Base-by-base conservation (phyloP, 352 stramenopile species). In the Phytophthora tubulina region DNA sequence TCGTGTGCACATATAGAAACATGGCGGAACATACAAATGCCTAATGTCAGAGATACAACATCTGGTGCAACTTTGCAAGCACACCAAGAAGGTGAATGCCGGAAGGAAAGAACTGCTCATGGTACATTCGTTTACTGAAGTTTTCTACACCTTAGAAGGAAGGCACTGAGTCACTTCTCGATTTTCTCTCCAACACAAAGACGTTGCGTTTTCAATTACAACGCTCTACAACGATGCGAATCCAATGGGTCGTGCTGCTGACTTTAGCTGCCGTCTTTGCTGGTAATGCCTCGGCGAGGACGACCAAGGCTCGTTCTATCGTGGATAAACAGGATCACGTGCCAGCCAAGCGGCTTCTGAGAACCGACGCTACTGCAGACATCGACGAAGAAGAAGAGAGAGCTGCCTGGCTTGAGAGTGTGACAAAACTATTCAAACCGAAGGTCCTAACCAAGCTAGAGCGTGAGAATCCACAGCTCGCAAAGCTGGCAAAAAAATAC, bases 331-430 rank as follows among this genome's bases (percentile, higher is more conserved):
- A 10, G 27, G 39, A 42, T 21, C 14, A 50, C 13, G 6, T 2
- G 4, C 31, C 14, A 14, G 33, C 9, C 15, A 63, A 53, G 39
- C 48, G 55, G 5, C 4, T 63, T 3, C 42, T 63, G 30, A 45
- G 55, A 36, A 45, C 41, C 6, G n/a, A 30, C 17, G 35, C n/a
- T 57, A 30, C 17, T 6, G 33, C 39, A n/a, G 41, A 46, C 14
- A 11, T 30, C 11, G n/a, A 31, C 7, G 50, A 57, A 3, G 32
- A 10, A 44, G 50, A 57, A 57, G 49, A 56, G 15, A 56, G 49
- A 42, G 49, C 14, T 17, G 13, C 31, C 10, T 38, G 46, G 46
- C 2, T 17, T n/a, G 21, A 38, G 3, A 7, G 1, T 11, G 3
- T 41, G 11, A 31, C 31, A 1, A 56, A 56, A 13, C 1, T 56